Evolutionary conservation across 306 rosid species (phyloP).

Genomic region (Quercus wislizeni): DNA sequence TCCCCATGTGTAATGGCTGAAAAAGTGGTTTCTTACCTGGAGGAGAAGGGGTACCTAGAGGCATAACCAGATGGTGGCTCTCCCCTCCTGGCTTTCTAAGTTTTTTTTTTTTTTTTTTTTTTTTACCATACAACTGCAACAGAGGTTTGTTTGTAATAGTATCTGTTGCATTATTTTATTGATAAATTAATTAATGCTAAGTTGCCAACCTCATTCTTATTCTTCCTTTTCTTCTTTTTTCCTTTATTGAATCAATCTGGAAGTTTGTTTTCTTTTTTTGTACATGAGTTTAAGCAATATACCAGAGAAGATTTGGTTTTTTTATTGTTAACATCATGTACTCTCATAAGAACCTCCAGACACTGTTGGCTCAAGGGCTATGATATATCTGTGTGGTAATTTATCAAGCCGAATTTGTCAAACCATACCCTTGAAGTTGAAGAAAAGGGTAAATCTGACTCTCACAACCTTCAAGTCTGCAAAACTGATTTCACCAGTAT

Average conservation of each 20-base stretch:
- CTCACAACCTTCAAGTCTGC: too few relatives aligned
- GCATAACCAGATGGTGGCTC: constrained; percentile 25
- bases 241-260: not conserved
- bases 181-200: not conserved
- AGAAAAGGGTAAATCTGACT: too few relatives aligned
- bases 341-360: too few relatives aligned
- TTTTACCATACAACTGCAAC: not conserved
- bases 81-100: not conserved
- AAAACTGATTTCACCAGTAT: too few relatives aligned
- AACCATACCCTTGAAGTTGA: too few relatives aligned
- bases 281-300: not conserved
- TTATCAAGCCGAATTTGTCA: too few relatives aligned
- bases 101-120: not conserved
- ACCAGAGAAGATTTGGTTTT: too few relatives aligned
- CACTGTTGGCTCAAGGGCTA: too few relatives aligned
- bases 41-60: constrained; percentile 54
- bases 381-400: too few relatives aligned
- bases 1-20: constrained; percentile 70
- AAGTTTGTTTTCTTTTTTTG: not conserved
- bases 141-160: not conserved
- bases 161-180: constrained; percentile 1
- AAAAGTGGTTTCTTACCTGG: constrained; percentile 53
- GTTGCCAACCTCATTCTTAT: not conserved
- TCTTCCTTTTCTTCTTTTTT: not conserved
- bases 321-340: too few relatives aligned